A percentile compares a stretch with the other conserved stretches of the same genome.
Conservation (phyloP, 345 rosid species). For the Euphorbia pulcherrima region DNA sequence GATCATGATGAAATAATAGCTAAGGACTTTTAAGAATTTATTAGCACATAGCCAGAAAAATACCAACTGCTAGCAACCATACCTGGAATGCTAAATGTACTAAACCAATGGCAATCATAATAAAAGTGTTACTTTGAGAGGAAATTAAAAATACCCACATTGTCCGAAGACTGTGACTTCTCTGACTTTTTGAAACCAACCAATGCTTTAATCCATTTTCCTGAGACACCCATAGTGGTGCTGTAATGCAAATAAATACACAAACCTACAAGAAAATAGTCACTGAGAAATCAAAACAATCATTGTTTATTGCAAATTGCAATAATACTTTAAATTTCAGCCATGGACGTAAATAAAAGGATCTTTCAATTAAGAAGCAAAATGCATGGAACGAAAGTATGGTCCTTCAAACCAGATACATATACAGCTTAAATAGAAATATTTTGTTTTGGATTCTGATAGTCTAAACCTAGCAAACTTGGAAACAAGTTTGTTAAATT, state of each 20-base stretch:
- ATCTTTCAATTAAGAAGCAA: neutral
- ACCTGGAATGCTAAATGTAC: neutral
- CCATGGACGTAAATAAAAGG: neutral
- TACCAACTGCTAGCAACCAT: neutral
- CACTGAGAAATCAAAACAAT: conserved; percentile 15
- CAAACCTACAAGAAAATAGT: conserved; percentile 29
- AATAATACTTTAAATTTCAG: neutral
- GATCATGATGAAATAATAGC: neutral
- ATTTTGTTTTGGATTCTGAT: neutral
- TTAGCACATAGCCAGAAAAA: neutral
- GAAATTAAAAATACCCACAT: conserved; percentile 42
- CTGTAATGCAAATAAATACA: conserved; percentile 20
- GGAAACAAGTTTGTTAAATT: too few relatives aligned
- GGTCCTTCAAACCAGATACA: neutral
- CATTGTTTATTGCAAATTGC: neutral
- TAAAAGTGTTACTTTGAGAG: neutral
- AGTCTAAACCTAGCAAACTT: too few relatives aligned
- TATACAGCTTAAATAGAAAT: neutral
- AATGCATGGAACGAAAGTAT: neutral
- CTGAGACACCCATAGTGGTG: conserved; percentile 75
- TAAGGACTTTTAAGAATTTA: neutral
- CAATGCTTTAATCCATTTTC: conserved; percentile 91
- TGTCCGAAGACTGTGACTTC: conserved; percentile 64
- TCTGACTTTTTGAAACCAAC: conserved; percentile 77
- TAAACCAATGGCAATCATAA: neutral